A percentile compares a stretch with the other conserved stretches of the same genome.
Evolutionary conservation across 331 rosid genomes (phyloP).

Genomic region (Erythrophleum ivorense): DNA sequence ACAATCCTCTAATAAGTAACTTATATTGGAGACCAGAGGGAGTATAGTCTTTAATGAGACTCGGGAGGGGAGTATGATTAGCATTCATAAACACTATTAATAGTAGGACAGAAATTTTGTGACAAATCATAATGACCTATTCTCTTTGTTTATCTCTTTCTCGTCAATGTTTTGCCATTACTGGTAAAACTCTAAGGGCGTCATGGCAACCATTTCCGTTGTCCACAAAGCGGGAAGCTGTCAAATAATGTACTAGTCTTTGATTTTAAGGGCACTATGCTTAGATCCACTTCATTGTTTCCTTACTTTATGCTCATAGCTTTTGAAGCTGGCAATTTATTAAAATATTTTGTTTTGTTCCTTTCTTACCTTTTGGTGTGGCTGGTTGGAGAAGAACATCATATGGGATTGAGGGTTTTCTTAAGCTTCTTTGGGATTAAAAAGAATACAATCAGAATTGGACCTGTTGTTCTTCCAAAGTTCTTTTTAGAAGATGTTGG

Average conservation of each 20-base stretch:
- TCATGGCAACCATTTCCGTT: constrained; percentile 20
- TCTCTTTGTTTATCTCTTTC: neutral
- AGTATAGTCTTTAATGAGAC: neutral
- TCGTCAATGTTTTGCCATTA: neutral
- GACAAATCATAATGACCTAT: neutral
- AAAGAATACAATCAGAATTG: constrained; percentile 47
- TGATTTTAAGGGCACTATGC: constrained; percentile 24
- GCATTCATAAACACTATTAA: neutral
- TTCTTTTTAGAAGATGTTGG: constrained; percentile 57
- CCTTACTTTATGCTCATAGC: constrained; percentile 45
- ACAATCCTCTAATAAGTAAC: too few species aligned
- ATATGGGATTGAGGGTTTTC: constrained; percentile 53
- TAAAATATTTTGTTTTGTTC: constrained; percentile 34
- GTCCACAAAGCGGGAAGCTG: constrained; percentile 10
- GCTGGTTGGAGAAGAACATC: constrained; percentile 46
- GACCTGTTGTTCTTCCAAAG: constrained; percentile 58
- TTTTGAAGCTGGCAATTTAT: constrained; percentile 38
- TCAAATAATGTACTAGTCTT: constrained; percentile 26
- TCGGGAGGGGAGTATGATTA: neutral
- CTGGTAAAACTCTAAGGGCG: neutral
- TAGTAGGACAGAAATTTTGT: neutral
- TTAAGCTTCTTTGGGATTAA: constrained; percentile 53
- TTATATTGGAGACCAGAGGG: too few species aligned
- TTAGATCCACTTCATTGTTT: constrained; percentile 34
- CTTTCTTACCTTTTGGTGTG: constrained; percentile 38